Conservation (phyloP, 164 flowering plant genomes). For the Platanus orientalis region DNA sequence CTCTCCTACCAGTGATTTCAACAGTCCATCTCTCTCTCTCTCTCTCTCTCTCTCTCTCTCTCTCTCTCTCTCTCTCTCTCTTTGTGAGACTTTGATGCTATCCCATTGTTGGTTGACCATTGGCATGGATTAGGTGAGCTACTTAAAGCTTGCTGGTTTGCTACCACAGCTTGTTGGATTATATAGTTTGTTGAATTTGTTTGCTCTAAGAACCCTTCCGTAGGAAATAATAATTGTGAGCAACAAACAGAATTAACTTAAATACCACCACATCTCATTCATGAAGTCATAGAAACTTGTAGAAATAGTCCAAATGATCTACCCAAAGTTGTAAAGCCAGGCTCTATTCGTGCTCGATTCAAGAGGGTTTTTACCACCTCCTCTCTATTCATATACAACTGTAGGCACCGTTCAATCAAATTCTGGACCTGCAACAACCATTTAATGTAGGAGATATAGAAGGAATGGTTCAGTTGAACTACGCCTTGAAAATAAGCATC, state of each 20-base stretch:
- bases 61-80: no score
- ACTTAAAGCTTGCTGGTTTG: neutral
- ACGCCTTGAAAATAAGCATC: neutral
- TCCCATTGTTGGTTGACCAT: neutral
- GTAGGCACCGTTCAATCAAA: conserved; percentile 88
- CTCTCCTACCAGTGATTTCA: no score
- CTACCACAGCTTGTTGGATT: neutral
- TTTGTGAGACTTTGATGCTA: no score
- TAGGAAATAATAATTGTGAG: neutral
- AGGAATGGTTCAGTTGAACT: neutral
- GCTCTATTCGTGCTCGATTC: conserved; percentile 88
- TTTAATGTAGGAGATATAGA: neutral
- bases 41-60: no score
- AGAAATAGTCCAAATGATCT: conserved; percentile 15
- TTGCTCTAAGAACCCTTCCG: neutral
- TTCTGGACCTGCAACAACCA: conserved; percentile 74
- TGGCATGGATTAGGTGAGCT: neutral
- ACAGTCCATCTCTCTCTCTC: no score
- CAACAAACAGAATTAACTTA: neutral
- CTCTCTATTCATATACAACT: conserved; percentile 85
- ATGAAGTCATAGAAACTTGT: neutral
- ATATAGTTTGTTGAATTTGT: no score
- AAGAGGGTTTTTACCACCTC: conserved; percentile 89
- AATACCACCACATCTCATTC: neutral
- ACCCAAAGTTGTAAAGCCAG: conserved; percentile 95